Percentiles rank a stretch among this genome's conserved stretches.
phyloP scores from a whole-genome alignment of 768 basidiomycete species.

The Amanita brunnescens region DNA sequence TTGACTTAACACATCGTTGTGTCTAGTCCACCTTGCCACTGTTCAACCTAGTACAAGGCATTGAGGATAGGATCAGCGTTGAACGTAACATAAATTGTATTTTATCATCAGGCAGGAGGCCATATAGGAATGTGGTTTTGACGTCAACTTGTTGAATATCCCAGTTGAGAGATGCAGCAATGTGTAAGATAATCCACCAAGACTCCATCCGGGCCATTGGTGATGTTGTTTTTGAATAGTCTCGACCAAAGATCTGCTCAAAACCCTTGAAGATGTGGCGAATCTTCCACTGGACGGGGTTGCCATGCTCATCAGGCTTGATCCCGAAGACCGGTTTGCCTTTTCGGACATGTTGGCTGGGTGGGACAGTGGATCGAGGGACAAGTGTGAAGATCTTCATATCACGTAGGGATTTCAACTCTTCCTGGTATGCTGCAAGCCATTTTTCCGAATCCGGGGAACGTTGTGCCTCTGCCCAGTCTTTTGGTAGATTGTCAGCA shows the following conservation, averaged over 20 bases:
- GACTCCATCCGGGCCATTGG: slow-evolving; percentile 33
- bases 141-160: slow-evolving; percentile 31
- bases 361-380: slow-evolving; percentile 11
- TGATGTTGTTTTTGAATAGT: slow-evolving; percentile 35
- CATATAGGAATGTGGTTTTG: slow-evolving; percentile 31
- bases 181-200: slow-evolving; percentile 24
- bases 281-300: slow-evolving; percentile 24
- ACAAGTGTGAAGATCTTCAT: slow-evolving; percentile 22
- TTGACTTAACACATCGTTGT: too few relatives aligned
- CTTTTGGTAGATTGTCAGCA: too few relatives aligned
- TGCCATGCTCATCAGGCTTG: slow-evolving; percentile 24
- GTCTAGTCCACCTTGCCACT: too few relatives aligned
- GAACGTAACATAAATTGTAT: too few relatives aligned
- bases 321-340: slow-evolving; percentile 12
- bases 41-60: too few relatives aligned
- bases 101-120: slow-evolving; percentile 4
- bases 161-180: slow-evolving; percentile 25
- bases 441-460: slow-evolving; percentile 16
- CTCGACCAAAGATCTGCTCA: slow-evolving; percentile 29
- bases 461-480: too few relatives aligned
- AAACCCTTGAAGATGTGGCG: slow-evolving; percentile 34
- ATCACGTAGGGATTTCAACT: slow-evolving; percentile 17
- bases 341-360: slow-evolving; percentile 16
- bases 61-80: too few relatives aligned
- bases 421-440: slow-evolving; percentile 12